Percentiles rank a stretch among this genome's conserved stretches.
These are phyloP conservation scores for Globisporangium camurandrum DNA, from an alignment of 352 stramenopile genomes.

Conservation along the genomic window DNA sequence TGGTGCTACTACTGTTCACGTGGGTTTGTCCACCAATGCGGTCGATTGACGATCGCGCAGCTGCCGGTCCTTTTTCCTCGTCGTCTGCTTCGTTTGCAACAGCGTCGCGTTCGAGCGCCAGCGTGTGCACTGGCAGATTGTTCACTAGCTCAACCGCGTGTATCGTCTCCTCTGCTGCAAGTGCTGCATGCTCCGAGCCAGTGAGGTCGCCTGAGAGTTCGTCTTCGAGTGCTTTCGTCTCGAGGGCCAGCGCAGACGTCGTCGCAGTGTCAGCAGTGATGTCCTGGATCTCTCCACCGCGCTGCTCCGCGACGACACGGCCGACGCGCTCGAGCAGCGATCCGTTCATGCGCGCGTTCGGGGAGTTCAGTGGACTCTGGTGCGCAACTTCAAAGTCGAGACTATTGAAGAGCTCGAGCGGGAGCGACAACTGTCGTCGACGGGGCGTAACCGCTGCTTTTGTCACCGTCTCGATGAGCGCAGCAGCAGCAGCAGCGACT, in stretches of 20 bases:
- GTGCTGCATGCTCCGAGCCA: no score
- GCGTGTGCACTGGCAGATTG: background rate
- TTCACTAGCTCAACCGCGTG: no score
- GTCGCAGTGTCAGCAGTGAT: conserved; percentile 73
- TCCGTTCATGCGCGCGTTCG: conserved; percentile 19
- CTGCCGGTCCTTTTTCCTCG: conserved; percentile 3
- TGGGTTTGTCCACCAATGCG: no score
- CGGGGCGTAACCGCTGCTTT: background rate
- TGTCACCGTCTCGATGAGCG: background rate
- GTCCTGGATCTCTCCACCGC: conserved; percentile 69
- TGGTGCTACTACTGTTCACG: conserved; percentile 4
- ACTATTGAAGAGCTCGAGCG: conserved; percentile 32
- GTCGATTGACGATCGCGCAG: no score
- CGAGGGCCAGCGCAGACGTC: conserved; percentile 8
- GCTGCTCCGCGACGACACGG: conserved; percentile 59
- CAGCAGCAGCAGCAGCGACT: background rate
- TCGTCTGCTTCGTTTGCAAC: conserved; percentile 6
- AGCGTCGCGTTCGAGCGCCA: conserved; percentile 5
- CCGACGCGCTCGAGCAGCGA: conserved; percentile 61
- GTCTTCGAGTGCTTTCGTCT: conserved; percentile 11
- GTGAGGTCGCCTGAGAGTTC: conserved; percentile 4
- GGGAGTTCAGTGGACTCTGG: conserved; percentile 12
- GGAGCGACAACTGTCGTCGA: conserved; percentile 21
- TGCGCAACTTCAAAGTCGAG: conserved; percentile 26
- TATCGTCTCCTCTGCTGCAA: background rate